Conservation (phyloP, 208 protist species). For the Acanthamoeba culbertsoni region DNA sequence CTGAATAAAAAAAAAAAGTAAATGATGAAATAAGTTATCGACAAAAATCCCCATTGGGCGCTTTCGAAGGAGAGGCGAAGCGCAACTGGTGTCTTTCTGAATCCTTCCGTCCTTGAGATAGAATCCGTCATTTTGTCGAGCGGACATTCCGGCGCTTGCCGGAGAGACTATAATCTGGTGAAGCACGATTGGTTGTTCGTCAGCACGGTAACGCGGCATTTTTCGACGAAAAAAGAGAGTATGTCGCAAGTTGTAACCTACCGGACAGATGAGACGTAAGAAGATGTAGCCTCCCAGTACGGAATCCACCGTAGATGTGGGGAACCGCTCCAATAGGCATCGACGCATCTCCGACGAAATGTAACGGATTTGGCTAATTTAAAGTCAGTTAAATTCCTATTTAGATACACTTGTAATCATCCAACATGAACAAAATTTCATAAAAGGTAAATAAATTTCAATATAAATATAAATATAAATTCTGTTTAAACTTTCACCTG, state of each 20-base stretch:
- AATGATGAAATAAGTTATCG: no score
- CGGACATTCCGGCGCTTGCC: not conserved
- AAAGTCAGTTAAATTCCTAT: no score
- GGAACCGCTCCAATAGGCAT: not conserved
- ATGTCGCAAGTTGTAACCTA: no score
- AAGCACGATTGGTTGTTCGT: no score
- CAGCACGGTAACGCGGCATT: no score
- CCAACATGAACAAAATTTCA: no score
- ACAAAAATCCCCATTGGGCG: no score
- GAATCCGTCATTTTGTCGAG: not conserved
- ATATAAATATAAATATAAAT: no score
- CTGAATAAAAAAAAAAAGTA: not conserved
- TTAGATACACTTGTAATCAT: no score
- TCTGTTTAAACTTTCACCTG: no score
- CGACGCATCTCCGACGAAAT: not conserved
- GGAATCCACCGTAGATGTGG: not conserved
- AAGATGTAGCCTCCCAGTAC: constrained; percentile 22
- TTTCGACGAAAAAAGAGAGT: no score
- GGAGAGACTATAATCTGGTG: not conserved
- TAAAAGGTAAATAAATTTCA: no score
- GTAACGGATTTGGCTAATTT: not conserved
- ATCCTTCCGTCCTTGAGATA: not conserved
- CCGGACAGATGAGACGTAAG: not conserved
- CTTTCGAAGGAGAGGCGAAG: not conserved
- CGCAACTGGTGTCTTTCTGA: not conserved